These are phyloP conservation scores for Monosporascus ibericus DNA, from an alignment of 2,329 filamentous ascomycete species.

Conservation along the genomic window DNA sequence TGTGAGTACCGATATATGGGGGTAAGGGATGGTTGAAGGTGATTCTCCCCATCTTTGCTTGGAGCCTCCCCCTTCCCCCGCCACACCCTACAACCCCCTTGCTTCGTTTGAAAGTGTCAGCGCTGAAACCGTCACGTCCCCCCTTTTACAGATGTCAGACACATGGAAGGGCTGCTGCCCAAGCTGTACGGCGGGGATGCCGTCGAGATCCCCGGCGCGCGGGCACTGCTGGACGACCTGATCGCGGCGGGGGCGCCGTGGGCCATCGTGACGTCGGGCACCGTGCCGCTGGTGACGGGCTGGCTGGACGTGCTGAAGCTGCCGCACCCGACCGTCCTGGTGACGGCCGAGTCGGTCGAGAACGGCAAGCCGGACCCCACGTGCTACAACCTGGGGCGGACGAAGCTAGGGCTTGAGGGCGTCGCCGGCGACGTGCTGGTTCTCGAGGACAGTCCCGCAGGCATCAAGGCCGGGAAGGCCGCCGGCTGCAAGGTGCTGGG, in stretches of 20 bases:
- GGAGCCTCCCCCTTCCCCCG: slow-evolving; percentile 4
- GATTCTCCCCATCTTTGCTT: slow-evolving; percentile 1
- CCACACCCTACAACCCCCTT: background rate
- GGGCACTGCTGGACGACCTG: slow-evolving; percentile 61
- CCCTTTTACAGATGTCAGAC: slow-evolving; percentile 58
- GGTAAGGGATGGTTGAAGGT: background rate
- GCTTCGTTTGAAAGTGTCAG: background rate
- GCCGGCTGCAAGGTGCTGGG: slow-evolving; percentile 81
- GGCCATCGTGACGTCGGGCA: slow-evolving; percentile 82
- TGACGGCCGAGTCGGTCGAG: slow-evolving; percentile 70
- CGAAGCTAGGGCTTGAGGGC: slow-evolving; percentile 49
- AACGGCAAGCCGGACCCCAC: slow-evolving; percentile 72
- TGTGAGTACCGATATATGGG: slow-evolving; percentile 51
- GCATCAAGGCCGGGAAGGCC: slow-evolving; percentile 74
- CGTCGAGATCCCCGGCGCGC: slow-evolving; percentile 78
- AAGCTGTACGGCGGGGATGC: slow-evolving; percentile 71
- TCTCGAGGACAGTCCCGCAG: slow-evolving; percentile 83
- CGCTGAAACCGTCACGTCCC: background rate
- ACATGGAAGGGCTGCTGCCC: slow-evolving; percentile 74
- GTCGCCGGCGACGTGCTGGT: slow-evolving; percentile 57
- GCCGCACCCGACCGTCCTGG: slow-evolving; percentile 57
- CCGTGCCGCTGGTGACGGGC: slow-evolving; percentile 59
- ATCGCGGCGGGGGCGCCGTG: slow-evolving; percentile 61
- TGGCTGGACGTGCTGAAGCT: slow-evolving; percentile 66
- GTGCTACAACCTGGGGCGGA: slow-evolving; percentile 65